Base-by-base conservation (phyloP, 2,329 filamentous ascomycete genomes). In the Apiospora arundinis region DNA sequence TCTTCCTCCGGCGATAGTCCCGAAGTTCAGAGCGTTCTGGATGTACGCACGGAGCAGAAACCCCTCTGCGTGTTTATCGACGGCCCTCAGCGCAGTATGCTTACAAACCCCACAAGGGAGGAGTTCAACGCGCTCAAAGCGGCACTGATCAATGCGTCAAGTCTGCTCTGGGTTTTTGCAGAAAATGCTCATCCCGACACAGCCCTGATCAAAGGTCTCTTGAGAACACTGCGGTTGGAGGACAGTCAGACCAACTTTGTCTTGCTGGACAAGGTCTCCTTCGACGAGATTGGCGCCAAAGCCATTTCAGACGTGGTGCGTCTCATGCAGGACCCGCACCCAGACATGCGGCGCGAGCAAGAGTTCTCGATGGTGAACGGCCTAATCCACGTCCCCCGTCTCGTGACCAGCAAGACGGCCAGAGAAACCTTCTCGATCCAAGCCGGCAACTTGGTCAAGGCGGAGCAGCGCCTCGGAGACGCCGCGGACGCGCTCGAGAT, bases 391-490 rank as follows among this genome's bases (percentile, higher is more conserved):
- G 11, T 75, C 16, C 74, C 73, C 56, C 74, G 74, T 28, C 52
- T 72, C 21, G 70, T 71, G n/a, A 32, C 42, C 32, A n/a, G 72
- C 40, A 67, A 21, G 11, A 49, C 65, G n/a, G 70, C 68, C 5
- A 74, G 70, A 32, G 74, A 74, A 44, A 21, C 66, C 48, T 75
- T 75, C 52, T 71, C 72, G 16, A 42, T 67, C 3, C 71, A 74
- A 60, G 6, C 32, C 25, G 73, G 73, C 0, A 32, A 77, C 21
- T 67, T 72, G 25, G 63, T 74, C 32, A 69, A 70, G 56, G 74
- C 73, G 52, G 69, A 71, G 42, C 76, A 78, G 56, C 71, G 72
- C 32, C 73, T 78, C 2, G 75, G 75, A 74, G 16, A 74, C 21
- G 4, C 8, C 7, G 21, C 21, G n/a, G 71, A 49, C 18, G 70